Evolutionary conservation across 805 yeast genomes (phyloP).

Genomic region (Saturnispora ahearnii): DNA sequence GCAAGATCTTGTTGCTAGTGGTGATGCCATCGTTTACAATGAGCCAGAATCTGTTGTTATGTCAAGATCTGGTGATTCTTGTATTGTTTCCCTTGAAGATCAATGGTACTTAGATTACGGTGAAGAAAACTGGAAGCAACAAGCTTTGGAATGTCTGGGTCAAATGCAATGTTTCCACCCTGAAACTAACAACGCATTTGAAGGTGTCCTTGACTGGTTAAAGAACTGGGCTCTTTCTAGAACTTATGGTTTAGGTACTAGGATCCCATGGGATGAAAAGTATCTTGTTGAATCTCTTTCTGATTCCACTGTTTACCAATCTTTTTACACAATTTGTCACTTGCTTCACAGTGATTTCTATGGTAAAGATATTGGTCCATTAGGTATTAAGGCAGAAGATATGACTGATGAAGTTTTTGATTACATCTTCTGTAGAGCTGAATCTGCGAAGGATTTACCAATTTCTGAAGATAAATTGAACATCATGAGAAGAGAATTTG

Average conservation of each 20-base stretch:
- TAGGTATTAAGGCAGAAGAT: conserved; percentile 68
- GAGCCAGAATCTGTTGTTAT: conserved; percentile 90
- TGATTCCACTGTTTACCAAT: conserved; percentile 93
- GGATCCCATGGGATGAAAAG: conserved; percentile 92
- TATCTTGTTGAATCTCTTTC: conserved; percentile 90
- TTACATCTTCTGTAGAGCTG: conserved; percentile 62
- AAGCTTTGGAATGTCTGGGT: conserved; percentile 70
- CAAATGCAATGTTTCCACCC: conserved; percentile 68
- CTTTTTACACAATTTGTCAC: conserved; percentile 86
- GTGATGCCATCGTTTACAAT: conserved; percentile 79
- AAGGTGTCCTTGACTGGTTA: conserved; percentile 91
- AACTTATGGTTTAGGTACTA: conserved; percentile 92
- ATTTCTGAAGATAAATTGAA: conserved; percentile 63
- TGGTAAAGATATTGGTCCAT: conserved; percentile 67
- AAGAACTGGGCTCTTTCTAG: conserved; percentile 98
- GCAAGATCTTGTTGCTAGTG: conserved; percentile 66
- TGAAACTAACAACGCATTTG: conserved; percentile 87
- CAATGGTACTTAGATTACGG: conserved; percentile 99
- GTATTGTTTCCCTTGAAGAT: conserved; percentile 94
- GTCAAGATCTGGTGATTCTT: conserved; percentile 93
- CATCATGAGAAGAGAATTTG: conserved; percentile 84
- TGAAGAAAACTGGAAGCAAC: conserved; percentile 80
- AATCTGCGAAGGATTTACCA: conserved; percentile 41
- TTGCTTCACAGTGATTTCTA: conserved; percentile 78
- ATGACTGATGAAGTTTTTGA: conserved; percentile 93